These are phyloP conservation scores for Metarhizium album DNA, from an alignment of 2,329 filamentous ascomycete genomes.

Conservation along the genomic window DNA sequence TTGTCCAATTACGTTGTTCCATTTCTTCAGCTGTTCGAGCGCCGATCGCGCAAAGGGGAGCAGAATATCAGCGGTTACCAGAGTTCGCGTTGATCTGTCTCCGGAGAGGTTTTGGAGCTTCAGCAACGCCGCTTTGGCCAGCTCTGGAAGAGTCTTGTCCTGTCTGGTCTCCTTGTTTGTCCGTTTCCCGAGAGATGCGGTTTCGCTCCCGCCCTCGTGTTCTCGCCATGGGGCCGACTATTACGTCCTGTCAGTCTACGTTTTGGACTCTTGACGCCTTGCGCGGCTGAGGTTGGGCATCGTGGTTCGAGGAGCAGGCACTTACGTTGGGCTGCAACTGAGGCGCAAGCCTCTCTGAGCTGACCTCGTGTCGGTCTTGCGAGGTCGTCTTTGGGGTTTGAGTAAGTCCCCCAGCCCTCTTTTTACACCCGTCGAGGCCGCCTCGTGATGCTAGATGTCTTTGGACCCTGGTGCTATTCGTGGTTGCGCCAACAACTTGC, in stretches of 20 bases:
- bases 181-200: neutral
- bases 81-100: neutral
- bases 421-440: neutral
- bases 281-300: neutral
- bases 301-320: neutral
- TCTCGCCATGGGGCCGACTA: neutral
- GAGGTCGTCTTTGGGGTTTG: neutral
- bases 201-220: neutral
- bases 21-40: neutral
- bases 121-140: neutral
- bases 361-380: neutral
- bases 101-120: neutral
- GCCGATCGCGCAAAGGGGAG: neutral
- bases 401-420: neutral
- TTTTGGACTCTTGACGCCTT: neutral
- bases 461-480: neutral
- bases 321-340: neutral
- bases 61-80: neutral
- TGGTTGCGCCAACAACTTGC: neutral
- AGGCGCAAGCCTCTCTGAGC: neutral
- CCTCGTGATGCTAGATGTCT: neutral
- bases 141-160: neutral
- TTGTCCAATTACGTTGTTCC: neutral
- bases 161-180: neutral
- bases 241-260: neutral